Percentiles rank a stretch among this genome's conserved stretches.
Conservation (phyloP, 2,329 filamentous ascomycete species). For the Colletotrichum sp. region DNA sequence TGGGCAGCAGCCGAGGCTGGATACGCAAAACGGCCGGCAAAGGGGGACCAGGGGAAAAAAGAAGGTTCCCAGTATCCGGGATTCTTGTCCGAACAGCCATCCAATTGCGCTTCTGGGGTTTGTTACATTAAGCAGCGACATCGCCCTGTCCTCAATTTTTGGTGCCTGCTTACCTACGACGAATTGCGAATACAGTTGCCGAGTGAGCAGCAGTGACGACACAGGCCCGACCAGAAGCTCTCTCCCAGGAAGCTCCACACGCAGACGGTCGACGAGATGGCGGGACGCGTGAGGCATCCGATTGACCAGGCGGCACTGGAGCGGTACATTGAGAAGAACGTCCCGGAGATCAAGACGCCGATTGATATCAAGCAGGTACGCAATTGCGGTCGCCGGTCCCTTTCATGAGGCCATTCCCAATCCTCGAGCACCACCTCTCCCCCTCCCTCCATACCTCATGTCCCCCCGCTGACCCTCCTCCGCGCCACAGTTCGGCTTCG, state of each 20-base stretch:
- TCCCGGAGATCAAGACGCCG: slow-evolving; percentile 84
- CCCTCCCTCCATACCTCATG: not conserved
- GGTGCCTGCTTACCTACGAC: not conserved
- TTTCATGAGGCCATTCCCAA: not conserved
- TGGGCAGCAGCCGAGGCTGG: not conserved
- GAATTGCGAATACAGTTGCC: not conserved
- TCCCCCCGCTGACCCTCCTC: not conserved
- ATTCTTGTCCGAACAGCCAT: not conserved
- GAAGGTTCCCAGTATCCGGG: not conserved
- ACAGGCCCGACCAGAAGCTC: not conserved
- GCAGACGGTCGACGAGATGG: slow-evolving; percentile 59
- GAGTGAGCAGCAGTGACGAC: not conserved
- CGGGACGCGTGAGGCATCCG: slow-evolving; percentile 85
- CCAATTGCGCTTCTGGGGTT: not conserved
- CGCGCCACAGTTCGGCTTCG: slow-evolving; percentile 81
- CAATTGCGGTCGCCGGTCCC: not conserved
- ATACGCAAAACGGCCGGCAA: not conserved
- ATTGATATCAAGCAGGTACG: slow-evolving; percentile 87
- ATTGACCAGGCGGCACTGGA: slow-evolving; percentile 84
- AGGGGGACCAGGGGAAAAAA: not conserved
- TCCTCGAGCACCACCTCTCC: not conserved
- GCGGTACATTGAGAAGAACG: slow-evolving; percentile 76
- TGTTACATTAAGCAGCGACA: not conserved
- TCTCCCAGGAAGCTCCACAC: not conserved
- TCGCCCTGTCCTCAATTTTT: not conserved